A percentile compares a stretch with the other conserved stretches of the same genome.
These are phyloP conservation scores for Trichosporon sp. DNA, from an alignment of 1,284 basidiomycete genomes.

Conservation along the genomic window DNA sequence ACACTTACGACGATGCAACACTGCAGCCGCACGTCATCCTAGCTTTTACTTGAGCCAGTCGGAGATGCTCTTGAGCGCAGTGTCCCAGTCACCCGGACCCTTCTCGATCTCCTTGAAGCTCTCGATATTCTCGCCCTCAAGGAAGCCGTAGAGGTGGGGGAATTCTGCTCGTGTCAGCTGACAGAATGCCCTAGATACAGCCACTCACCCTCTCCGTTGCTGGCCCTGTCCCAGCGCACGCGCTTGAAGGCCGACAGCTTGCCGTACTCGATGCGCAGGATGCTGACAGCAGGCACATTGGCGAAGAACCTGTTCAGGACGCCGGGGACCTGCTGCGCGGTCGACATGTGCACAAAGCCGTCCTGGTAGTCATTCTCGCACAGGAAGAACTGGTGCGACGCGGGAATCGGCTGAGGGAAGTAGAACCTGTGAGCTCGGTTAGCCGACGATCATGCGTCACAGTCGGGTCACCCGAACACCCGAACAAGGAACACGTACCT, in stretches of 20 bases:
- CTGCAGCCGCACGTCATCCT: no score
- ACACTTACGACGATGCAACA: not conserved
- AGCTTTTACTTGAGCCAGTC: conserved; percentile 11
- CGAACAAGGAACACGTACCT: conserved; percentile 23
- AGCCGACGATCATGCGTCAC: not conserved
- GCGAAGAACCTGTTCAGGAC: conserved; percentile 58
- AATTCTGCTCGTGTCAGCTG: conserved; percentile 6
- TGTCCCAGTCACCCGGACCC: conserved; percentile 43
- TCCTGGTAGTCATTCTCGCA: conserved; percentile 37
- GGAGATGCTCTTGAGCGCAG: conserved; percentile 27
- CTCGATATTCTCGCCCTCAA: conserved; percentile 52
- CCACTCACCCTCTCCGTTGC: conserved; percentile 34
- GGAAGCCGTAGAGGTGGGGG: conserved; percentile 52
- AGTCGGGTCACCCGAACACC: not conserved
- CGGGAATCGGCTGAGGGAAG: conserved; percentile 33
- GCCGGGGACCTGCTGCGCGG: conserved; percentile 54
- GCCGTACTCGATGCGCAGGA: conserved; percentile 51
- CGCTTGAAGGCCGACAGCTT: conserved; percentile 35
- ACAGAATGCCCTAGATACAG: not conserved
- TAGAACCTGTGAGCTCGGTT: conserved; percentile 3
- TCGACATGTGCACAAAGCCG: conserved; percentile 62
- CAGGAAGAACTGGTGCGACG: conserved; percentile 30
- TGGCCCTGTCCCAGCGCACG: conserved; percentile 31
- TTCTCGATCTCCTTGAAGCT: conserved; percentile 45
- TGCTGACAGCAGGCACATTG: conserved; percentile 47